These are phyloP conservation scores for Xylariaceae sp. DNA, from an alignment of 2,329 filamentous ascomycete species.

Conservation along the genomic window DNA sequence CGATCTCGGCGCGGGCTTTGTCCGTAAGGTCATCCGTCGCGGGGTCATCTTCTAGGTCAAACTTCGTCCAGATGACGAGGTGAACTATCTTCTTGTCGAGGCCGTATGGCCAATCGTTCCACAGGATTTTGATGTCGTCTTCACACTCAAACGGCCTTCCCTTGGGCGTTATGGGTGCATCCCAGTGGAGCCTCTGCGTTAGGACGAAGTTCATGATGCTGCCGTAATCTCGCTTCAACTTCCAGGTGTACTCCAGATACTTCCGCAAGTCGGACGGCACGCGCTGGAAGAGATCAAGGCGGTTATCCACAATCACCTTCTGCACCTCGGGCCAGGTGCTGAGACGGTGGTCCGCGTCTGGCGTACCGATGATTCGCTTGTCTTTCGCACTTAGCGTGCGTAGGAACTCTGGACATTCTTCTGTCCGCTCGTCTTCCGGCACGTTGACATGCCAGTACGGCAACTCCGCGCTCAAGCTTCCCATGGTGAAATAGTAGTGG, in stretches of 20 bases:
- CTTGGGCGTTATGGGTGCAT: slow-evolving; percentile 34
- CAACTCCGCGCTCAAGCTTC: slow-evolving; percentile 29
- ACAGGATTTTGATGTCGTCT: slow-evolving; percentile 65
- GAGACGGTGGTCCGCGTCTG: slow-evolving; percentile 57
- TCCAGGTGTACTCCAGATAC: slow-evolving; percentile 65
- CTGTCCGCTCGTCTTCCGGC: slow-evolving; percentile 53
- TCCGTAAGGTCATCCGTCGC: slow-evolving; percentile 62
- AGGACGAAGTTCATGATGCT: slow-evolving; percentile 75
- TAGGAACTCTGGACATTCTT: slow-evolving; percentile 68
- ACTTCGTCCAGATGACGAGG: slow-evolving; percentile 91
- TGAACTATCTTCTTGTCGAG: slow-evolving; percentile 73
- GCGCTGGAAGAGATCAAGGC: slow-evolving; percentile 70
- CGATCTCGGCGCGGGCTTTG: slow-evolving; percentile 57
- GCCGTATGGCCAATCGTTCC: slow-evolving; percentile 94
- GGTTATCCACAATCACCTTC: slow-evolving; percentile 57
- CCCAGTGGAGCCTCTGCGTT: slow-evolving; percentile 64
- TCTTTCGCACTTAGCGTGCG: slow-evolving; percentile 61
- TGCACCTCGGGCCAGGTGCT: slow-evolving; percentile 66
- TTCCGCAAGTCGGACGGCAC: slow-evolving; percentile 70
- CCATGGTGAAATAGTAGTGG: slow-evolving; percentile 30
- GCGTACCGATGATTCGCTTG: slow-evolving; percentile 60
- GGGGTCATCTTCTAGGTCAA: slow-evolving; percentile 64
- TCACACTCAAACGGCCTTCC: slow-evolving; percentile 39
- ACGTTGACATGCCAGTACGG: slow-evolving; percentile 86
- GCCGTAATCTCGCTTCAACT: slow-evolving; percentile 62